These are phyloP conservation scores for Grifola frondosa DNA, from an alignment of 1,284 basidiomycete genomes.

Conservation along the genomic window DNA sequence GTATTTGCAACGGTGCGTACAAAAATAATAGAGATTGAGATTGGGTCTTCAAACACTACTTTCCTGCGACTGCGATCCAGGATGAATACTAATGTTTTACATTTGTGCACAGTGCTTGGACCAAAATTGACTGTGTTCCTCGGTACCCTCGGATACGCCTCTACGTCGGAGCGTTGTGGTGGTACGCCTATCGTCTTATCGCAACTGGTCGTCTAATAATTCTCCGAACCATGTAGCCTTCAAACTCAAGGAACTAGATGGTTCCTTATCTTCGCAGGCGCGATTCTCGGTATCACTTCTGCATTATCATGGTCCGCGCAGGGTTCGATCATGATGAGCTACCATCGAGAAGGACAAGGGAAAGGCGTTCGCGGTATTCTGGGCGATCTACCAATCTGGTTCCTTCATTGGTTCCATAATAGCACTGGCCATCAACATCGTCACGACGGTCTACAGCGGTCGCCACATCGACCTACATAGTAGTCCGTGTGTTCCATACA, in stretches of 20 bases:
- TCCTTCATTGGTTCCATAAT: conserved; percentile 48
- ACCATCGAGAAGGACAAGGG: conserved; percentile 53
- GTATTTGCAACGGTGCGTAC: conserved; percentile 41
- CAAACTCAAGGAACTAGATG: conserved; percentile 34
- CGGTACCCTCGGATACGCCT: conserved; percentile 43
- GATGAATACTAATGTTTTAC: conserved; percentile 7
- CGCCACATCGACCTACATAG: conserved; percentile 37
- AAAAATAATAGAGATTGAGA: too few species aligned
- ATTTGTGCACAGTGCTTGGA: conserved; percentile 38
- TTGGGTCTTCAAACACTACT: too few species aligned
- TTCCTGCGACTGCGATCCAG: too few species aligned
- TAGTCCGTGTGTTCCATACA: conserved; percentile 4
- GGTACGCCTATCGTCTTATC: conserved; percentile 21
- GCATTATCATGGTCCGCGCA: conserved; percentile 56
- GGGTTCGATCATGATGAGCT: conserved; percentile 58
- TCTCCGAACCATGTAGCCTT: conserved; percentile 17
- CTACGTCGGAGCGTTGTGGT: conserved; percentile 43
- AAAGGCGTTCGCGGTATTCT: conserved; percentile 43
- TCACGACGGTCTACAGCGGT: conserved; percentile 29
- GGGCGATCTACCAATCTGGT: conserved; percentile 52
- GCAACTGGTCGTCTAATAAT: not conserved
- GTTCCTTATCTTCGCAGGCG: conserved; percentile 53
- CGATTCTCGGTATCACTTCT: conserved; percentile 53
- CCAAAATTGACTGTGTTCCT: conserved; percentile 41
- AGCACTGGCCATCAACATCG: conserved; percentile 42